Conservation (phyloP, 345 rosid genomes). For the Salix suchowensis region DNA sequence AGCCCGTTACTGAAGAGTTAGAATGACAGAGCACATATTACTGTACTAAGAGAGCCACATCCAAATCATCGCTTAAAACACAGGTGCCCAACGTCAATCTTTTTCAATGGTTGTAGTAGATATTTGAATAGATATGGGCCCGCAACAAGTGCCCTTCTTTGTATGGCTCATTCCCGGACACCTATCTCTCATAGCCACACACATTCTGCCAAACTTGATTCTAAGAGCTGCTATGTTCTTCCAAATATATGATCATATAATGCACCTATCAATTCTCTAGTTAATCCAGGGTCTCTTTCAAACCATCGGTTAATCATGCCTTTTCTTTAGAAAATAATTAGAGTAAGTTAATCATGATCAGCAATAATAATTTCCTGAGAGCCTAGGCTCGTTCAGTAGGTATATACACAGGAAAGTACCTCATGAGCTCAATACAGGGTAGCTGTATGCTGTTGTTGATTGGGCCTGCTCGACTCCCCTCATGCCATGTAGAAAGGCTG, state of each 20-base stretch:
- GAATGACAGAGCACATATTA: no score
- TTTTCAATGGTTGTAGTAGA: neutral
- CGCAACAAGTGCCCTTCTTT: neutral
- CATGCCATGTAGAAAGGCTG: constrained; percentile 45
- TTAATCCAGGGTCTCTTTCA: neutral
- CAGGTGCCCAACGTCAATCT: neutral
- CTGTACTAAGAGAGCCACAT: neutral
- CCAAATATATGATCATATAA: neutral
- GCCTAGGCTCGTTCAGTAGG: neutral
- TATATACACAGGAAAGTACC: neutral
- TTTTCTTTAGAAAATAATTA: neutral
- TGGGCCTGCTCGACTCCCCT: constrained; percentile 53
- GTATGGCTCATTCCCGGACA: constrained; percentile 2
- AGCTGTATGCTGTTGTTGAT: neutral
- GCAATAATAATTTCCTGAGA: neutral
- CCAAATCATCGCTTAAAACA: neutral
- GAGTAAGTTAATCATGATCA: neutral
- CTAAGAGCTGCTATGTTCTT: neutral
- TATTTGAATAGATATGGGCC: neutral
- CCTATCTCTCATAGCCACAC: neutral
- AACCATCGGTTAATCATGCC: neutral
- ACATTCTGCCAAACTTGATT: neutral
- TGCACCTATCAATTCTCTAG: neutral
- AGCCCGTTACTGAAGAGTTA: neutral
- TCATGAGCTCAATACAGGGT: neutral